Evolutionary conservation across 1,284 basidiomycete genomes (phyloP).

Genomic region (Ceratobasidium sp.): DNA sequence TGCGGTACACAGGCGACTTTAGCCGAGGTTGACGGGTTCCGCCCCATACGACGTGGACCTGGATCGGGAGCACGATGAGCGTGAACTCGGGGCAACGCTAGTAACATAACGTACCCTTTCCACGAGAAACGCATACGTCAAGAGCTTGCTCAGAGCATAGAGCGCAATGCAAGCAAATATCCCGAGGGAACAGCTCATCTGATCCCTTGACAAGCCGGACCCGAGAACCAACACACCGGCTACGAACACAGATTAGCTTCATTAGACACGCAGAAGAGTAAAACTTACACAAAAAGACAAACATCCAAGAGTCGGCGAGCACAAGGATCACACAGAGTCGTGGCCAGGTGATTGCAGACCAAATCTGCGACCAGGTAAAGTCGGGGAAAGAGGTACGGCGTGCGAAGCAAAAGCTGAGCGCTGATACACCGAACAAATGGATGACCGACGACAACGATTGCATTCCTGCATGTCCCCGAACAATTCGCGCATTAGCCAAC

Average conservation of each 20-base stretch:
- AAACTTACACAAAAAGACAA: slow-evolving; percentile 46
- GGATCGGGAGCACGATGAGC: slow-evolving; percentile 12
- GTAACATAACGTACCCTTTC: slow-evolving; percentile 44
- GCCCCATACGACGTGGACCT: slow-evolving; percentile 59
- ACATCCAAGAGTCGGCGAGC: slow-evolving; percentile 47
- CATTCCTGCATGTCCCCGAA: slow-evolving; percentile 30
- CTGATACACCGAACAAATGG: slow-evolving; percentile 46
- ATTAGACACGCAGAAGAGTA: not conserved
- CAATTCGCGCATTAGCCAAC: slow-evolving; percentile 23
- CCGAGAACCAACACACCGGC: slow-evolving; percentile 59
- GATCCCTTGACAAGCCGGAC: slow-evolving; percentile 57
- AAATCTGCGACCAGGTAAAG: slow-evolving; percentile 26
- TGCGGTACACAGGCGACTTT: slow-evolving; percentile 58
- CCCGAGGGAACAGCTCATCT: slow-evolving; percentile 57
- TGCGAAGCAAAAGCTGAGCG: slow-evolving; percentile 42
- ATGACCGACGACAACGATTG: slow-evolving; percentile 47
- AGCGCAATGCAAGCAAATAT: slow-evolving; percentile 60
- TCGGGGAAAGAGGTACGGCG: slow-evolving; percentile 43
- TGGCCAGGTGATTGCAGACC: slow-evolving; percentile 44
- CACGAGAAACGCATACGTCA: slow-evolving; percentile 61
- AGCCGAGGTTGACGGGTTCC: slow-evolving; percentile 51
- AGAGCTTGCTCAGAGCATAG: slow-evolving; percentile 56
- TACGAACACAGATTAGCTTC: slow-evolving; percentile 11
- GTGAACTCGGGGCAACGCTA: not conserved
- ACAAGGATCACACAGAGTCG: slow-evolving; percentile 48